Evolutionary conservation across 1,284 basidiomycete genomes (phyloP).

Genomic region (Meira nashicola): DNA sequence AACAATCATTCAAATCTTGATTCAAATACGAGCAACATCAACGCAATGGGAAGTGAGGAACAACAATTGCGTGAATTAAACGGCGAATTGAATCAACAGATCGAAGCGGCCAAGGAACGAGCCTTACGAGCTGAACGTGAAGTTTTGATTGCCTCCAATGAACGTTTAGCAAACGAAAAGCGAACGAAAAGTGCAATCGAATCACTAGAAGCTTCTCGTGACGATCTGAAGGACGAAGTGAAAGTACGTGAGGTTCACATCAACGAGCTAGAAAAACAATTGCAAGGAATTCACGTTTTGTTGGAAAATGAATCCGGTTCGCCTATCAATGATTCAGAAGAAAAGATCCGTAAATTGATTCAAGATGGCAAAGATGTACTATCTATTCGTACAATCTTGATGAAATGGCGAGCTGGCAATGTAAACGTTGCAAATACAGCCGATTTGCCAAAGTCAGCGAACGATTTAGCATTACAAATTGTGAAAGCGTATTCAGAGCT

Average conservation of each 20-base stretch:
- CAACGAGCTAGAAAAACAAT: neutral
- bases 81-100: neutral
- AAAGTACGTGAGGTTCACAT: neutral
- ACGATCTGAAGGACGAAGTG: conserved; percentile 11
- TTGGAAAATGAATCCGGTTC: too few relatives aligned
- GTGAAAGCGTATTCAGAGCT: neutral
- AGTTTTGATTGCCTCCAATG: conserved; percentile 13
- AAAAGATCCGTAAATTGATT: too few relatives aligned
- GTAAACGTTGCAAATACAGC: too few relatives aligned
- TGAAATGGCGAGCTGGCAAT: too few relatives aligned
- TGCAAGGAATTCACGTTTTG: neutral
- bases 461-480: neutral
- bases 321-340: too few relatives aligned
- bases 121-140: conserved; percentile 12
- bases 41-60: neutral
- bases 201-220: neutral
- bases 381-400: too few relatives aligned
- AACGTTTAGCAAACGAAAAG: conserved; percentile 6
- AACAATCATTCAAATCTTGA: neutral
- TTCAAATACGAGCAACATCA: neutral
- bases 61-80: neutral
- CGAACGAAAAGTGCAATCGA: neutral
- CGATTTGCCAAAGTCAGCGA: neutral
- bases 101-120: neutral
- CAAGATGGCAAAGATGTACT: too few relatives aligned